Percentiles rank a stretch among this genome's conserved stretches.
Conservation (phyloP, 441 rosid genomes). For the Syzygium malaccense region DNA sequence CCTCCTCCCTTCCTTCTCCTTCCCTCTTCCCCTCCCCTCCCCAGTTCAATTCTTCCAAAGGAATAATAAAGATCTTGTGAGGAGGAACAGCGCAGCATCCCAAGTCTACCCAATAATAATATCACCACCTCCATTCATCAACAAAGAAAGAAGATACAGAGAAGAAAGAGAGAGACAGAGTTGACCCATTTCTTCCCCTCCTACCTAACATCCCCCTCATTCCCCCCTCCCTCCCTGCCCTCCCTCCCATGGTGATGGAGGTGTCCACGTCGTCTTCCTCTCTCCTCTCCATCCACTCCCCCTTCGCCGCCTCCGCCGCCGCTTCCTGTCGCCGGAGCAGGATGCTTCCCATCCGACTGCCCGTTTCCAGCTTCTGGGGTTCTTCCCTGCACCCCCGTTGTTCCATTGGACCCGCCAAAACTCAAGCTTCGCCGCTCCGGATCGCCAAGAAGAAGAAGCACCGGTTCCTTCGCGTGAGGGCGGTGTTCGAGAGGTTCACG, state of each 20-base stretch:
- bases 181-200: constrained; percentile 6
- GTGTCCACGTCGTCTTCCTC: constrained; percentile 25
- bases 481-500: constrained; percentile 80
- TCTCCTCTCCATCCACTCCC: constrained; percentile 46
- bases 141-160: background rate
- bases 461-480: constrained; percentile 33
- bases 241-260: background rate
- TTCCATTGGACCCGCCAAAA: constrained; percentile 10
- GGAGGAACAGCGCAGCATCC: background rate
- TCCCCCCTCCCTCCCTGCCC: background rate
- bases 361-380: constrained; percentile 42
- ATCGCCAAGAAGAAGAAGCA: constrained; percentile 23
- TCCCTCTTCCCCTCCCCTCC: constrained; percentile 14
- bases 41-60: background rate
- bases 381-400: constrained; percentile 26
- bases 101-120: background rate
- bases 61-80: background rate
- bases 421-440: constrained; percentile 3
- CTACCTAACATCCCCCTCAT: background rate
- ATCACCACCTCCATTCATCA: background rate
- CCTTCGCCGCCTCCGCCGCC: constrained; percentile 11
- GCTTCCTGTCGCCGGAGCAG: constrained; percentile 3
- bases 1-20: constrained; percentile 19
- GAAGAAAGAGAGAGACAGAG: background rate
- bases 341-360: constrained; percentile 3